Conservation (phyloP, 179 eudicot species). For the Spinacia oleracea region DNA sequence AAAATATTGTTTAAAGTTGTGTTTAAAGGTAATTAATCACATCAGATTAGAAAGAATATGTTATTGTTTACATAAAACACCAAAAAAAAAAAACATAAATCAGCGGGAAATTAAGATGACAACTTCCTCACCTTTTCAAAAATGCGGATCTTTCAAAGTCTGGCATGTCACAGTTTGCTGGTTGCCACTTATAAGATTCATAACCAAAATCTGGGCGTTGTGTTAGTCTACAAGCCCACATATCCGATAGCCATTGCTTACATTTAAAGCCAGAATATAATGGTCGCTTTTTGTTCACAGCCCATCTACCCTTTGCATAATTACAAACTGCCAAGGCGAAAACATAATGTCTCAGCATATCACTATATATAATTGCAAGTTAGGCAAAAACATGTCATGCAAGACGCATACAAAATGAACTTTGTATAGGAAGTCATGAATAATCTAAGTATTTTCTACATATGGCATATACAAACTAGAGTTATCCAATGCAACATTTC, state of each 20-base stretch:
- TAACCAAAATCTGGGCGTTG: constrained; percentile 80
- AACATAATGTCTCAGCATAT: constrained; percentile 3
- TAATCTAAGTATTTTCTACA: neutral
- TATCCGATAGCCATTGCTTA: constrained; percentile 84
- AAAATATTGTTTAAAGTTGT: neutral
- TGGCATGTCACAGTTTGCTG: constrained; percentile 75
- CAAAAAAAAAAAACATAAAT: too few relatives aligned
- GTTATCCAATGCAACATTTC: neutral
- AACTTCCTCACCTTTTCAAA: constrained; percentile 50
- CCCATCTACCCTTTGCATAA: constrained; percentile 88
- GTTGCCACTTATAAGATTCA: constrained; percentile 82
- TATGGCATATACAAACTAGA: neutral
- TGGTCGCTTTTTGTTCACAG: constrained; percentile 58
- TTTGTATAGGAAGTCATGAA: neutral
- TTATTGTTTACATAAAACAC: neutral
- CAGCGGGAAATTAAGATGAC: neutral
- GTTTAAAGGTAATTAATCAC: neutral
- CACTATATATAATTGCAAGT: neutral
- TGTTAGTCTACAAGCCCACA: constrained; percentile 91
- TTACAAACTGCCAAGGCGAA: constrained; percentile 60
- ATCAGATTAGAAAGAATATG: neutral
- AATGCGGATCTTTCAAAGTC: constrained; percentile 55
- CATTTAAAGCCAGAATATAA: constrained; percentile 82
- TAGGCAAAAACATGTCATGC: neutral
- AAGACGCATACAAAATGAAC: neutral